Base-by-base conservation (phyloP, 331 rosid species). In the Cydonia oblonga region DNA sequence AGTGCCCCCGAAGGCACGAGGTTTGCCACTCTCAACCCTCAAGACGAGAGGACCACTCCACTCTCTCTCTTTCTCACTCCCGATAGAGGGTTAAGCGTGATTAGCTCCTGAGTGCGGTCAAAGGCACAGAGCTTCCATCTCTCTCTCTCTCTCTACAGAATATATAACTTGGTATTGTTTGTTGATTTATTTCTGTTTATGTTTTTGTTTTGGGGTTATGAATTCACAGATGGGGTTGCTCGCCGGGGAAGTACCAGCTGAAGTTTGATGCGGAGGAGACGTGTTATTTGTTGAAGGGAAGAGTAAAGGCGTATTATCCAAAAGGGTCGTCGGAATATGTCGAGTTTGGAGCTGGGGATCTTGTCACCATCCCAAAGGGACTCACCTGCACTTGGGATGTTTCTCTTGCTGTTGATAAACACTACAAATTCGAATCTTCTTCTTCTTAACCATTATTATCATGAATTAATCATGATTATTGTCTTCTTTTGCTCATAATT, bases 301-400 rank as follows among this genome's bases (percentile, higher is more conserved):
- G 86, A 66, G 98, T 95, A 82, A 95, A 88, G 76, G 98, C 80
- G 38, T 91, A 88, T 75, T 91, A 88, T 73, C 77, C 93, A 68
- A 89, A 89, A 78, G 97, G 90, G 0, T 85, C 87, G 29, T 78
- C 93, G 19, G 97, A 93, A 7, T 85, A 75, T 69, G 95, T 86
- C 7, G 97, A 93, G 84, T 93, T 93, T 53, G 97, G 98, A 5
- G 98, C 98, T 5, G 97, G 97, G 13, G 98, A 93, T 65, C 92
- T 93, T 38, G 98, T 93, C 4, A 91, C 84, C 3, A 81, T 93
- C 19, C 98, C 97, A 6, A 93, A 83, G 67, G 98, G 98, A 60
- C 78, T 93, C 4, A 91, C 96, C 82, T 93, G 98, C 92, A 93
- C 97, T 81, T 93, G 98, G 98, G 97, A 91, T 57, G 97, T 93